Conservation (phyloP, 2,329 filamentous ascomycete species). For the Fusarium udum region DNA sequence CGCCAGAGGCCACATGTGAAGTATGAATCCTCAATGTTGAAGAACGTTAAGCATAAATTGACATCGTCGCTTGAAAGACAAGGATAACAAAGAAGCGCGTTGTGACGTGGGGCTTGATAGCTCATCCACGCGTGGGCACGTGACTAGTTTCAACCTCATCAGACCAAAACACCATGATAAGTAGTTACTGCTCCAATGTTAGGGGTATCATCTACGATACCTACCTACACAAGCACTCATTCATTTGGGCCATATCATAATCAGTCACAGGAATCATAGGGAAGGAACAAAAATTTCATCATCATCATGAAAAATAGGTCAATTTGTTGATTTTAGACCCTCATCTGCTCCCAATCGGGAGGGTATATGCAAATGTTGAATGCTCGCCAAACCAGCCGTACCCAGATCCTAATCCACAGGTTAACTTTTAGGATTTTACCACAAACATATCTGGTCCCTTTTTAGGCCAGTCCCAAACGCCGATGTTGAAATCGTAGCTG, state of each 20-base stretch:
- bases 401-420: constrained; percentile 46
- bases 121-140: constrained; percentile 35
- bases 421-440: constrained; percentile 50
- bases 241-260: background rate
- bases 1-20: background rate
- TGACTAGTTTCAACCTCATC: constrained; percentile 2
- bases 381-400: constrained; percentile 48
- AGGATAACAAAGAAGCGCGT: constrained; percentile 23
- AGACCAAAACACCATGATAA: background rate
- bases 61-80: constrained; percentile 3
- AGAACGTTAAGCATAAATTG: background rate
- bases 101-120: constrained; percentile 9
- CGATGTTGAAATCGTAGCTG: constrained; percentile 68
- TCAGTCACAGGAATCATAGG: background rate
- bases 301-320: constrained; percentile 41
- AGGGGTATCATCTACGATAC: background rate
- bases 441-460: constrained; percentile 49
- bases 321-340: constrained; percentile 46
- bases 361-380: constrained; percentile 54
- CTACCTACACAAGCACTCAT: background rate
- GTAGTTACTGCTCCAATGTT: background rate
- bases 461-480: constrained; percentile 57
- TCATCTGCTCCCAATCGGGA: constrained; percentile 46
- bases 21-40: background rate
- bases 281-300: constrained; percentile 24